Evolutionary conservation across 805 yeast species (phyloP), one percentile per base, ranked within the genome.

Genomic region (Pachysolen tannophilus): DNA sequence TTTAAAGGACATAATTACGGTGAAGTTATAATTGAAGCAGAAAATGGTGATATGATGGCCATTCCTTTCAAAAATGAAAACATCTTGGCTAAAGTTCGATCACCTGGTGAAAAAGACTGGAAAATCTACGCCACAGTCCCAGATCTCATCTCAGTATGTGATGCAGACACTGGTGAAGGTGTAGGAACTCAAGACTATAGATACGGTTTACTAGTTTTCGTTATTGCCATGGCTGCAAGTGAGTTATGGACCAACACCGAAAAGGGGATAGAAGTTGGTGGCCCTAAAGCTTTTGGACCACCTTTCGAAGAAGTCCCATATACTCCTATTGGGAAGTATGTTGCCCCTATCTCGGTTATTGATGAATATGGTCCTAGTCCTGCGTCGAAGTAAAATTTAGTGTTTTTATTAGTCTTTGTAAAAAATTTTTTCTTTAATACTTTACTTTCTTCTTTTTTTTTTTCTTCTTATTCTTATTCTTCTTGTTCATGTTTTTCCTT

Each of bases 1-100:
- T 45, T 50, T 42, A 63, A 60, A 34, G 72, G 72, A 8, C 67
- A 66, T 44, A 55, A 55, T 6, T 66, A 60, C 48, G 73, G 74
- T 24, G 64, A 61, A 35, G 69, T 66, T 10, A 38, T 48, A 8
- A 49, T 50, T 24, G 48, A 51, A 32, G 44, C 43, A 15, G 30
- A 23, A 9, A 34, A 41, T 15, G 34, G 29, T 5, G 43, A 42
- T 15, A 41, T 38, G 16, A 28, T 32, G 33, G 40, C 44, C 8
- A 67, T 67, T 33, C 72, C 72, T 21, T 68, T 67, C 59, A 63
- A 67, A 47, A 67, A 68, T 42, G 73, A 68, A 41, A 67, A 67
- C 46, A 60, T 67, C 16, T 47, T 48, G 20, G 62, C 64, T 17
- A 51, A 49, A 32, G 23, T 55, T n/a, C 38, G 49, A 26, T 41